A percentile compares a stretch with the other conserved stretches of the same genome.
These are phyloP conservation scores for Ormosia semicastrata DNA, from an alignment of 306 rosid genomes.

Conservation along the genomic window DNA sequence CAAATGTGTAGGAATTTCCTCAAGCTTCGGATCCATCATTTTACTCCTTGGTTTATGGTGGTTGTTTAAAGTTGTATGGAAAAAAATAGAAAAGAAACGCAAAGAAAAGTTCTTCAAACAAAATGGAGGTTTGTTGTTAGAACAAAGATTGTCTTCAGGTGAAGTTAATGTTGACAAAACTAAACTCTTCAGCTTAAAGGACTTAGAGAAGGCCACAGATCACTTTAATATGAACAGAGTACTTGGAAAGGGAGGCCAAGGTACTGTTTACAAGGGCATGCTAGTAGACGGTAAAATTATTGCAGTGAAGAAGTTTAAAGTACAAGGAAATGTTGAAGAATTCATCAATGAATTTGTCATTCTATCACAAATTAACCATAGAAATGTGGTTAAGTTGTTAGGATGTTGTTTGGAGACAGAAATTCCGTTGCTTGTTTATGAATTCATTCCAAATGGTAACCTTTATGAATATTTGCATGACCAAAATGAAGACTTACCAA, in stretches of 20 bases:
- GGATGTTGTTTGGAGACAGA: slow-evolving; percentile 37
- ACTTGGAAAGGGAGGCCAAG: slow-evolving; percentile 40
- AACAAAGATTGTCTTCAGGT: slow-evolving; percentile 4
- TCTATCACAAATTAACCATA: slow-evolving; percentile 42
- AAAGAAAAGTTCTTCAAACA: slow-evolving; percentile 15
- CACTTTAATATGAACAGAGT: slow-evolving; percentile 21
- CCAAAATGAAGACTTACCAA: slow-evolving; percentile 13
- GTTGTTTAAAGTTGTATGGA: background rate
- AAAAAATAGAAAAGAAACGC: background rate
- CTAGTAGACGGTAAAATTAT: slow-evolving; percentile 28
- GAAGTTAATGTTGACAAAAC: slow-evolving; percentile 22
- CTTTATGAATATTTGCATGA: slow-evolving; percentile 26
- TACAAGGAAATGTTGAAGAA: slow-evolving; percentile 28
- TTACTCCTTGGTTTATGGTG: slow-evolving; percentile 5
- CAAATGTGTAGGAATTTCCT: slow-evolving; percentile 8
- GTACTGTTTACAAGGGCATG: slow-evolving; percentile 39
- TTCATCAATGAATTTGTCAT: slow-evolving; percentile 36
- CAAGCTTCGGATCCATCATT: slow-evolving; percentile 14
- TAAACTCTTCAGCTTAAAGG: slow-evolving; percentile 20
- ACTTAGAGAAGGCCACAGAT: slow-evolving; percentile 29
- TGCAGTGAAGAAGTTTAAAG: slow-evolving; percentile 31
- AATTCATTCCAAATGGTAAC: slow-evolving; percentile 36
- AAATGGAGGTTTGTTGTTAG: slow-evolving; percentile 37
- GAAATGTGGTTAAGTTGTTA: slow-evolving; percentile 40
- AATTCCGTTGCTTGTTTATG: slow-evolving; percentile 35